Conservation (phyloP, 495 filamentous ascomycete genomes). For the Aspergillus ostianus region DNA sequence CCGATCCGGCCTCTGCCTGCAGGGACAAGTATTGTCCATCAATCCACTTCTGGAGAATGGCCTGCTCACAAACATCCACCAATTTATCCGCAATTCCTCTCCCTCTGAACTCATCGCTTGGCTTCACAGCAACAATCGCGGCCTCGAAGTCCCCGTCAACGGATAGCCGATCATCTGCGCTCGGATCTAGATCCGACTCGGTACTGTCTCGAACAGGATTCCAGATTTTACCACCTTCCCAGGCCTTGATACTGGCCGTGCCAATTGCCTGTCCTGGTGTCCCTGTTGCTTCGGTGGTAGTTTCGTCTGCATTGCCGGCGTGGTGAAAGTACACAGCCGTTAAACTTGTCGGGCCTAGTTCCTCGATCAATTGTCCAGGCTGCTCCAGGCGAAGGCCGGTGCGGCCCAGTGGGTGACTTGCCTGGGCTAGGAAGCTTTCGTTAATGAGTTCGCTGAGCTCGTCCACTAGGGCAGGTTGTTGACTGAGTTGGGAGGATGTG, state of each 20-base stretch:
- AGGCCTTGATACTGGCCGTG: not conserved
- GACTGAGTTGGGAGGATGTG: not conserved
- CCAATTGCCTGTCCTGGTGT: not conserved
- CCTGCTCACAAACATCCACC: not conserved
- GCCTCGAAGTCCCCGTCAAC: not conserved
- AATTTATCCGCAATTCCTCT: not conserved
- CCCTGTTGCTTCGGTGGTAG: not conserved
- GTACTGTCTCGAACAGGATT: not conserved
- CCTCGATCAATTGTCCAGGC: not conserved
- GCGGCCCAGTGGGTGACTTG: not conserved
- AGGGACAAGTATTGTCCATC: too few species aligned
- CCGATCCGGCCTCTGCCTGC: too few species aligned
- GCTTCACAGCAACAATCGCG: not conserved
- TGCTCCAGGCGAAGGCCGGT: not conserved
- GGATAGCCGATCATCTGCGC: not conserved
- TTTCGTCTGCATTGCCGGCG: not conserved
- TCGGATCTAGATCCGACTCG: not conserved
- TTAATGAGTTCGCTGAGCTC: not conserved
- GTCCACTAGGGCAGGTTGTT: not conserved
- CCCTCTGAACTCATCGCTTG: not conserved
- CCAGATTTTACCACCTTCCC: not conserved
- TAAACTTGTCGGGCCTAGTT: not conserved
- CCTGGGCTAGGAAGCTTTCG: not conserved
- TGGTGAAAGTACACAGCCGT: not conserved
- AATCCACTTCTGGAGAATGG: too few species aligned